phyloP scores from a whole-genome alignment of 2,329 filamentous ascomycete genomes.

The Fusarium sambucinum region DNA sequence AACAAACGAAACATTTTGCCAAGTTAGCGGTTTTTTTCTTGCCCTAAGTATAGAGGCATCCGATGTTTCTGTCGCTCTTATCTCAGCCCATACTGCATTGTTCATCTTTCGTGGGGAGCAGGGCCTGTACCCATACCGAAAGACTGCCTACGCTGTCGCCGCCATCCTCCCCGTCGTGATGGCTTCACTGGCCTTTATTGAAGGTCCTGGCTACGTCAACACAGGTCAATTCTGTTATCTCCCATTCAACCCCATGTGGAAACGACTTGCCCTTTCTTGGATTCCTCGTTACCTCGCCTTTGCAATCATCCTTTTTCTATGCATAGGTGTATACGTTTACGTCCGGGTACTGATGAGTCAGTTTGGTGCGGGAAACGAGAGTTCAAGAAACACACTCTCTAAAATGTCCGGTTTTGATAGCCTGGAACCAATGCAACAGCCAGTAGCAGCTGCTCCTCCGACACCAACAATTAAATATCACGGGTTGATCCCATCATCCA shows the following conservation, averaged over 20 bases:
- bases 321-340: constrained; percentile 77
- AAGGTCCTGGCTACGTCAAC: constrained; percentile 68
- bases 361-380: constrained; percentile 48
- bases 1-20: constrained; percentile 70
- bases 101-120: constrained; percentile 75
- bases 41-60: constrained; percentile 75
- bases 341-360: constrained; percentile 62
- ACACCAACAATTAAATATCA: constrained; percentile 51
- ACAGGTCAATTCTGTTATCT: constrained; percentile 78
- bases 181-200: constrained; percentile 73
- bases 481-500: constrained; percentile 50
- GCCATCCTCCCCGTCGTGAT: constrained; percentile 69
- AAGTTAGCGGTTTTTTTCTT: constrained; percentile 76
- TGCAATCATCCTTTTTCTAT: constrained; percentile 71
- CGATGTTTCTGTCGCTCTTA: constrained; percentile 78
- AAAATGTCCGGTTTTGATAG: constrained; percentile 25
- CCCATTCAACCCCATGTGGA: constrained; percentile 75
- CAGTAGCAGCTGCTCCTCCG: constrained; percentile 38
- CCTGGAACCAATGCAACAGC: constrained; percentile 20
- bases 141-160: constrained; percentile 69
- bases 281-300: constrained; percentile 79
- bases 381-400: constrained; percentile 31
- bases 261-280: constrained; percentile 76
- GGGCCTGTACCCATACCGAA: constrained; percentile 76
- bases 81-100: constrained; percentile 78